Base-by-base conservation (phyloP, 2,329 filamentous ascomycete species). In the Hypoxylon sp. region DNA sequence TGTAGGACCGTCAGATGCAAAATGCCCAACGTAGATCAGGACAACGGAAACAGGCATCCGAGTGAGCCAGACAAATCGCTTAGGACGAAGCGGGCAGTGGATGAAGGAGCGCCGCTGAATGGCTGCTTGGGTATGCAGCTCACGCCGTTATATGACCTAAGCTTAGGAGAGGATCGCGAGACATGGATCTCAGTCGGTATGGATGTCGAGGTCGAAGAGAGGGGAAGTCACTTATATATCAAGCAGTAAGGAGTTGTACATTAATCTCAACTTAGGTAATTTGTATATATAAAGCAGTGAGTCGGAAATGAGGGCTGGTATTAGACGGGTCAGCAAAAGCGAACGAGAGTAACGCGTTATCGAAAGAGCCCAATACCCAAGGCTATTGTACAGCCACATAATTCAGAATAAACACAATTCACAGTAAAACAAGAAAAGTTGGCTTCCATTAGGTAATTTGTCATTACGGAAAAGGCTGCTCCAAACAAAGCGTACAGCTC, bases 1-100 rank as follows among this genome's bases (percentile, higher is more conserved):
- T 87, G 85, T 62, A 81, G 86, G 20, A 89, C 86, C 1, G 82
- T 85, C 0, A 80, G 78, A 45, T 90, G 88, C 71, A 88, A 84
- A 61, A 68, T 91, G 60, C 87, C 87, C 13, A 90, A 90, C 60
- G 84, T 89, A 1, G 78, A 90, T 66, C 86, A 79, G 0, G 73
- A 74, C 12, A 84, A 75, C 4, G 88, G 80, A n/a, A 64, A 77
- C 27, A 76, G 77, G 15, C 81, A 87, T 63, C 64, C 67, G 15
- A 66, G 70, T 20, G 79, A 87, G 69, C 83, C 86, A 0, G 81
- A 84, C 62, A 74, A 71, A 43, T 81, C 84, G 0, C 71, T 89
- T 51, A 73, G 82, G 23, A 77, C 77, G 53, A 78, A 79, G 57
- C 77, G 86, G 8, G 74, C 81, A 7, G 80, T 88, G 16, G 86